Base-by-base conservation (phyloP, 2,329 filamentous ascomycete species). In the Ilyonectria destructans region DNA sequence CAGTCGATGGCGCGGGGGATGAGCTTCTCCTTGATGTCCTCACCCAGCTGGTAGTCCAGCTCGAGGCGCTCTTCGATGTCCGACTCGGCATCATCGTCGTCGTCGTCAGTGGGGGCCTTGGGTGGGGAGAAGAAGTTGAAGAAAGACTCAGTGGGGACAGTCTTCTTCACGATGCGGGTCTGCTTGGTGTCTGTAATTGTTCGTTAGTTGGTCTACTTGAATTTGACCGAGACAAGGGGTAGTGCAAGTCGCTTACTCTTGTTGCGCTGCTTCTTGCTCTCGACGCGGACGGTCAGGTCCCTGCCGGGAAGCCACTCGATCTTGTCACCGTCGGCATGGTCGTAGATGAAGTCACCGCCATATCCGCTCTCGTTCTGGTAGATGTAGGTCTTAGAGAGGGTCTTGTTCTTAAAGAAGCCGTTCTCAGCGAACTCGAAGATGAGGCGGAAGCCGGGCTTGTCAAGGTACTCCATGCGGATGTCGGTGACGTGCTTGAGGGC, bases 211-310 rank as follows among this genome's bases (percentile, higher is more conserved):
- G 35, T 6, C 15, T 23, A 6, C 21, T 55, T 8, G 7, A 19
- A 40, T 6, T 9, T n/a, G 23, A 13, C 48, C 10, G 37, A 49
- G 4, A 43, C 8, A n/a, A 19, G 21, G 45, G 19, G 19, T 67
- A 12, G 17, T 19, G 17, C 10, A 21, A 9, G 49, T 45, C 23
- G 68, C 87, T 86, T 88, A 99, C 96, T 98, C 91, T 98, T 99
- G 87, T 99, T 99, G 73, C 96, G 91, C 87, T 99, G 96, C 89
- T 99, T 99, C 91, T 99, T 99, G 88, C 94, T 97, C 88, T 99
- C 96, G 69, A 98, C 87, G 75, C 94, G 92, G 73, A 98, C 93
- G 52, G 96, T 99, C 76, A 99, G 87, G 80, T 99, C 96, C 84
- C 97, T 95, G 78, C 92, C 92, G 10, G 91, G 86, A 85, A 97